These are phyloP conservation scores for Epichloe bromicola DNA, from an alignment of 2,329 filamentous ascomycete genomes.

Conservation along the genomic window DNA sequence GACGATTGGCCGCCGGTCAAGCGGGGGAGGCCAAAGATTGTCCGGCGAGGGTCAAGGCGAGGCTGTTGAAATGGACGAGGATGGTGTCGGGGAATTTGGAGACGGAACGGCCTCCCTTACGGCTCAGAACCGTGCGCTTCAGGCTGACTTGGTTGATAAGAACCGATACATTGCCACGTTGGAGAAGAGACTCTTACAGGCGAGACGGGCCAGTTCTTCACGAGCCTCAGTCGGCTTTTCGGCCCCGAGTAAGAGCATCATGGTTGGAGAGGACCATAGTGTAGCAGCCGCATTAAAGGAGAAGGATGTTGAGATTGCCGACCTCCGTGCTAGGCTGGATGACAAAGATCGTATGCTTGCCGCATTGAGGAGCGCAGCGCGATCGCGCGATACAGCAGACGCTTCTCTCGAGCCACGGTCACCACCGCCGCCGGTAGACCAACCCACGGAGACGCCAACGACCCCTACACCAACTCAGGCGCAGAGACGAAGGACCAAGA, in stretches of 20 bases:
- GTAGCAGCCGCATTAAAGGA: slow-evolving; percentile 63
- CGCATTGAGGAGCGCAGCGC: slow-evolving; percentile 71
- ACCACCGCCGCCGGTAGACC: slow-evolving; percentile 10
- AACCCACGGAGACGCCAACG: slow-evolving; percentile 5
- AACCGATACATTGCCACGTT: slow-evolving; percentile 91
- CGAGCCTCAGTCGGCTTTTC: slow-evolving; percentile 66
- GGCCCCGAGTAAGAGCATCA: slow-evolving; percentile 45
- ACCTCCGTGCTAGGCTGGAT: slow-evolving; percentile 76
- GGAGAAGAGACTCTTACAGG: slow-evolving; percentile 84
- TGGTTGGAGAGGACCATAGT: slow-evolving; percentile 69
- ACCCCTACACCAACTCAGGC: slow-evolving; percentile 13
- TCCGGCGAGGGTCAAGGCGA: slow-evolving; percentile 27
- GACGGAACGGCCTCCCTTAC: slow-evolving; percentile 73
- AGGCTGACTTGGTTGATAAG: slow-evolving; percentile 91
- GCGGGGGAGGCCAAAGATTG: slow-evolving; percentile 24
- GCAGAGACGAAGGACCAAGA: slow-evolving; percentile 46
- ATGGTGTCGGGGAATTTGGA: slow-evolving; percentile 67
- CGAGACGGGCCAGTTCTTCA: slow-evolving; percentile 78
- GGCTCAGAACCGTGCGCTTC: slow-evolving; percentile 82
- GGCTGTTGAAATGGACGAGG: slow-evolving; percentile 46
- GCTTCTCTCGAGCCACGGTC: slow-evolving; percentile 23
- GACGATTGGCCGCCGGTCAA: slow-evolving; percentile 43
- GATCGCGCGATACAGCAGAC: slow-evolving; percentile 74
- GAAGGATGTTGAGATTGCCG: slow-evolving; percentile 85
- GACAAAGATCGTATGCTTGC: slow-evolving; percentile 92